Base-by-base conservation (phyloP, 2,329 filamentous ascomycete species). In the Trichophyton benhamiae region DNA sequence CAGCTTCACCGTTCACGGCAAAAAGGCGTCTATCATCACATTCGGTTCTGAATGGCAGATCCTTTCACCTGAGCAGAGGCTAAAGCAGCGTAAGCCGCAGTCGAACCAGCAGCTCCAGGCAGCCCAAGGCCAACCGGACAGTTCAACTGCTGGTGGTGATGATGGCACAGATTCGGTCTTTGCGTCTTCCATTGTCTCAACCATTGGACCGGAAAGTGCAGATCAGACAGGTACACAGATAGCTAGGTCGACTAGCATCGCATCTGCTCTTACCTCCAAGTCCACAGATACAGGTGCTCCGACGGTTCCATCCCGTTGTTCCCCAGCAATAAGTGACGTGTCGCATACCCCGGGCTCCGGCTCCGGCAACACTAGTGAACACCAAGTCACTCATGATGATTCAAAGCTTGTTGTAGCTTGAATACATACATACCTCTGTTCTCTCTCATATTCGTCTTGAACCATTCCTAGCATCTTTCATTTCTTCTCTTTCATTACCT, bases 1-100 rank as follows among this genome's bases (percentile, higher is more conserved):
- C 3, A 95, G 89, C 68, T 99, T 99, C 72, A 95, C 94, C 3
- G 86, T 99, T 3, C 94, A 99, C 70, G 92, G 94, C 63, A 99
- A 97, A 78, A 97, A 99, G 74, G 94, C 94, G 2, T 96, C 91
- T 0, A 89, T 99, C 61, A 89, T 99, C 67, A 95, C 89, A n/a
- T 95, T 99, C 71, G 91, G 91, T 7, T 85, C 86, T n/a, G 92
- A 96, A 67, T 86, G 96, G 77, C 87, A 92, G 68, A 87, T 82
- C 63, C 83, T 91, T 74, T 82, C 86, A 0, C 81, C 84, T 0
- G 88, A 92, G 63, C 87, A 91, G 68, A 84, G 86, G 42, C 76
- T 89, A 48, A 83, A 85, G 62, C 77, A 86, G 57, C 81, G 85
- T 60, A 88, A 77, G 68, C 72, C 72, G 2, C 72, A 72, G 27